Evolutionary conservation across 2,329 filamentous ascomycete species (phyloP).

Genomic region (Fulvia fulva): DNA sequence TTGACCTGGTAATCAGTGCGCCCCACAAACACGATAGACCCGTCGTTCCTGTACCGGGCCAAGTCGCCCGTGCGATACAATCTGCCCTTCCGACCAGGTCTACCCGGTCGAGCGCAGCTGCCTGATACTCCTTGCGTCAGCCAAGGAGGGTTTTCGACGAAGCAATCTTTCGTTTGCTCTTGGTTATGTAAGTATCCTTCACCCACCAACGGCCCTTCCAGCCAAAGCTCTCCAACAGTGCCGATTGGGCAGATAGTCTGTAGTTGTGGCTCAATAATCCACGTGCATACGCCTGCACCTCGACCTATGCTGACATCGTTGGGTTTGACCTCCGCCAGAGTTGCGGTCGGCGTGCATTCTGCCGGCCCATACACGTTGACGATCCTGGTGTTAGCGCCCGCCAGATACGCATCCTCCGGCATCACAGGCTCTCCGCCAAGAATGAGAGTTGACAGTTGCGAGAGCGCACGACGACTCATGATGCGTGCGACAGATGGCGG

Average conservation of each 20-base stretch:
- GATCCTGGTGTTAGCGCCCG: neutral
- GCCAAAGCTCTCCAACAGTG: constrained; percentile 43
- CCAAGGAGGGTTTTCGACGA: constrained; percentile 32
- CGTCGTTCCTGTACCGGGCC: constrained; percentile 51
- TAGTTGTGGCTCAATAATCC: neutral
- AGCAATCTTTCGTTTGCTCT: constrained; percentile 29
- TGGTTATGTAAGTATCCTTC: constrained; percentile 40
- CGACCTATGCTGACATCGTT: neutral
- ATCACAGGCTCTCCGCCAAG: no score
- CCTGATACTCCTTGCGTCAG: constrained; percentile 1
- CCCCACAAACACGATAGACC: constrained; percentile 46
- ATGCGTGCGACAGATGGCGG: no score
- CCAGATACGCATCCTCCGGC: no score
- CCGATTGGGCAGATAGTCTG: constrained; percentile 30
- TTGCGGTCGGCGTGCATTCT: neutral
- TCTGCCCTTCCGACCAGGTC: constrained; percentile 33
- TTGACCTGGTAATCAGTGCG: constrained; percentile 74
- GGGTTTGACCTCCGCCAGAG: no score
- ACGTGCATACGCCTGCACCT: neutral
- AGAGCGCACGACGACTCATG: no score
- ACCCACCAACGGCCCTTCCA: constrained; percentile 44
- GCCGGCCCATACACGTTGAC: neutral
- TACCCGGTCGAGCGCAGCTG: no score
- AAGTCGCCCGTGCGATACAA: constrained; percentile 61
- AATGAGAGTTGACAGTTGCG: no score